Conservation (phyloP, 148 eudicot genomes). For the Rhododendron ferrugineum region DNA sequence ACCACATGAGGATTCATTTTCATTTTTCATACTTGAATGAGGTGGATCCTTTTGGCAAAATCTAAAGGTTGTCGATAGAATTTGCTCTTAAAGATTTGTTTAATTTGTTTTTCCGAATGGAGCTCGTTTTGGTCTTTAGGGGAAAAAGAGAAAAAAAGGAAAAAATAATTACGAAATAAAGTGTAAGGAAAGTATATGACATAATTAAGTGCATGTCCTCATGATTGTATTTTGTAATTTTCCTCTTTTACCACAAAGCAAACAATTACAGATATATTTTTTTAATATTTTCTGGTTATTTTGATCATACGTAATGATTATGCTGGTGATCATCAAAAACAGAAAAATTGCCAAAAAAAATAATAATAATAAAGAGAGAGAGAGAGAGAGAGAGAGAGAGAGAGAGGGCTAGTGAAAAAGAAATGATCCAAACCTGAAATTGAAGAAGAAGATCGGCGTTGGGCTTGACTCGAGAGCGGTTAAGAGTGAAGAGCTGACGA, state of each 20-base stretch:
- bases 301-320: background rate
- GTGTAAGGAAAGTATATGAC: background rate
- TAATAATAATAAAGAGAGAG: background rate
- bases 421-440: slow-evolving; percentile 2
- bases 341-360: background rate
- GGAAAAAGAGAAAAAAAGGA: background rate
- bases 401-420: background rate
- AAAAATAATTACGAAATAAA: too few relatives aligned
- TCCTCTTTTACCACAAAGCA: background rate
- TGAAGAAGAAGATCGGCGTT: slow-evolving; percentile 9
- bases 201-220: background rate
- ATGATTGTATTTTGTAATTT: background rate
- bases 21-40: background rate
- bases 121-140: background rate
- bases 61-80: background rate
- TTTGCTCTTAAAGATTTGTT: background rate
- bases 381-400: too few relatives aligned
- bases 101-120: background rate
- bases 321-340: background rate
- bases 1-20: background rate
- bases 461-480: slow-evolving; percentile 11
- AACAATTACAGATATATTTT: background rate
- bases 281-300: background rate
- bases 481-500: slow-evolving; percentile 7
- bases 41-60: too few relatives aligned